Percentiles rank a stretch among this genome's conserved stretches.
These are phyloP conservation scores for Globisporangium orthogonon DNA, from an alignment of 352 stramenopile species.

Conservation along the genomic window DNA sequence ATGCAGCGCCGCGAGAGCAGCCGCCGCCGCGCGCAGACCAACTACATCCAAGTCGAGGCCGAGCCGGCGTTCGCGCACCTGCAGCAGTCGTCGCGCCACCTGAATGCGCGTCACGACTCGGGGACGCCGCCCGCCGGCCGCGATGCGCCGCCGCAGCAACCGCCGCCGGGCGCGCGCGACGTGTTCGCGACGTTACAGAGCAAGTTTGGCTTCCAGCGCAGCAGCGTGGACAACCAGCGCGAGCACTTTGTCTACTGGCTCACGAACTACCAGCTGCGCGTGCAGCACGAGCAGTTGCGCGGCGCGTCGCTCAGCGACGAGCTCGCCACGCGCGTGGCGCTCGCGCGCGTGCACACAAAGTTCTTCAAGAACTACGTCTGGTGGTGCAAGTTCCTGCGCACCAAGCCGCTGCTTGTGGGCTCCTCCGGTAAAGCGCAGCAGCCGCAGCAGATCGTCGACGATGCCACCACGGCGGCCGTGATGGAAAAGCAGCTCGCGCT, in stretches of 20 bases:
- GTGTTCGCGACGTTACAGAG: slow-evolving; percentile 71
- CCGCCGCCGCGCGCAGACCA: slow-evolving; percentile 37
- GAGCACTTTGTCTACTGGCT: slow-evolving; percentile 84
- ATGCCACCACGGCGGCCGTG: slow-evolving; percentile 25
- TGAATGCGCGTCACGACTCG: slow-evolving; percentile 5
- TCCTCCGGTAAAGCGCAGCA: slow-evolving; percentile 3
- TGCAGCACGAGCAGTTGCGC: slow-evolving; percentile 31
- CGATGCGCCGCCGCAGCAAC: slow-evolving; percentile 9
- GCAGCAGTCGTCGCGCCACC: slow-evolving; percentile 51
- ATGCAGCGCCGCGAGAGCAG: slow-evolving; percentile 17
- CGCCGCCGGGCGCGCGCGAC: slow-evolving; percentile 21
- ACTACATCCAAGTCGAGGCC: slow-evolving; percentile 72
- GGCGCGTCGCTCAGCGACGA: slow-evolving; percentile 27
- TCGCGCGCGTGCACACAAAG: slow-evolving; percentile 59
- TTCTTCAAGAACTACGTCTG: slow-evolving; percentile 90
- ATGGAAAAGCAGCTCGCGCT: slow-evolving; percentile 76
- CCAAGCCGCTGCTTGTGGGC: slow-evolving; percentile 35
- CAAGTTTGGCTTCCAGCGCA: slow-evolving; percentile 80
- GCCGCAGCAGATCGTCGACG: slow-evolving; percentile 37
- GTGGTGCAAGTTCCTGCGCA: slow-evolving; percentile 93
- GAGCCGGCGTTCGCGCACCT: slow-evolving; percentile 53
- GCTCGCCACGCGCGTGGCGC: slow-evolving; percentile 41
- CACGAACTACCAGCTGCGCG: slow-evolving; percentile 75
- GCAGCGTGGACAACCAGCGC: slow-evolving; percentile 77
- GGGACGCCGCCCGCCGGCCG: slow-evolving; percentile 6